phyloP scores from a whole-genome alignment of 2,329 filamentous ascomycete species.

The Lasiodiplodia hormozganensis region DNA sequence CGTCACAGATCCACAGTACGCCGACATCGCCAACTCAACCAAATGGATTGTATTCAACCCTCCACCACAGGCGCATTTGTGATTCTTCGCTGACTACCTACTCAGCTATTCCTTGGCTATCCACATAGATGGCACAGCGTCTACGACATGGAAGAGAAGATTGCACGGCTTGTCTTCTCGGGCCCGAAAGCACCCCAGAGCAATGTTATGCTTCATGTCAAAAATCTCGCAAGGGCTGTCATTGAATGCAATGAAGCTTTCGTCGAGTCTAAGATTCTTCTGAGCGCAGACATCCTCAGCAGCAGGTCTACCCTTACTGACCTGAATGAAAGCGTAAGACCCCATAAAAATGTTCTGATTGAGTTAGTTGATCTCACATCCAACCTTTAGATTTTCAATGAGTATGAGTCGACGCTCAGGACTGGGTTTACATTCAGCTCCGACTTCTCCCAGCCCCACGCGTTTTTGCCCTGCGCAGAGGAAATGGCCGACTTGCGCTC shows the following conservation, averaged over 20 bases:
- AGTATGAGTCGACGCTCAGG: background rate
- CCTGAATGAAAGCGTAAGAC: background rate
- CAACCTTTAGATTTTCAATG: slow-evolving; percentile 1
- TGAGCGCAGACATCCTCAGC: background rate
- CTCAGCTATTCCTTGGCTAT: background rate
- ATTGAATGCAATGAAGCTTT: background rate
- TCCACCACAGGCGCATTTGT: background rate
- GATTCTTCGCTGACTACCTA: background rate
- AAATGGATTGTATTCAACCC: background rate
- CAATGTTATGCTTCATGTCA: background rate
- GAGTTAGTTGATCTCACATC: background rate
- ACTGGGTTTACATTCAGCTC: background rate
- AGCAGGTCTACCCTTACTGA: background rate
- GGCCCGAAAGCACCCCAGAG: background rate
- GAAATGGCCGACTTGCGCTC: background rate
- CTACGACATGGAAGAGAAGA: slow-evolving; percentile 2
- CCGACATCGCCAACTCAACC: background rate
- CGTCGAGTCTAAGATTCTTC: background rate
- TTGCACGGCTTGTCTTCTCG: slow-evolving; percentile 1
- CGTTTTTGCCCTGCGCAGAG: background rate
- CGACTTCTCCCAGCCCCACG: background rate
- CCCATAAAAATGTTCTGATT: background rate
- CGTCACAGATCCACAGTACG: background rate
- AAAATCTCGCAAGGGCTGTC: background rate
- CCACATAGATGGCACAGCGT: background rate